These are phyloP conservation scores for Blastobotrys indianensis DNA, from an alignment of 1,139 yeast genomes.

Conservation along the genomic window DNA sequence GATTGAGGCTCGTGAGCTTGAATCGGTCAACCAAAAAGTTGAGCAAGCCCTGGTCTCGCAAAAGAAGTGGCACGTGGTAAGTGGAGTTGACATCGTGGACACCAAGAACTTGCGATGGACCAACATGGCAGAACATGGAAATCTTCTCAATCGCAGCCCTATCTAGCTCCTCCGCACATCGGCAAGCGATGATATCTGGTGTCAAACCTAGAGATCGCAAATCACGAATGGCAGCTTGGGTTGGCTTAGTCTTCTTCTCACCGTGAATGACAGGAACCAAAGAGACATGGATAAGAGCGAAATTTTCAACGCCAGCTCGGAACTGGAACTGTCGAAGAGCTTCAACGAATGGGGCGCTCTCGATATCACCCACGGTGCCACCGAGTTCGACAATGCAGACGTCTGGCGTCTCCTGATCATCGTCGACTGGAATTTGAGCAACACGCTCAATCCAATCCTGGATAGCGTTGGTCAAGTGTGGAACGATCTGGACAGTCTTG, in stretches of 20 bases:
- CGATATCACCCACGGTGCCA: constrained; percentile 99
- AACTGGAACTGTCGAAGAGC: constrained; percentile 98
- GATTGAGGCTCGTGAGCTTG: constrained; percentile 45
- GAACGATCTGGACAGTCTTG: constrained; percentile 98
- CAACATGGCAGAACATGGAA: constrained; percentile 99
- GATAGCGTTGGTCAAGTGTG: constrained; percentile 93
- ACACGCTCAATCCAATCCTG: constrained; percentile 99
- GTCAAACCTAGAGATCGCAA: constrained; percentile 89
- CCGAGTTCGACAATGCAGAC: constrained; percentile 96
- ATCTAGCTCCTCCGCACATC: constrained; percentile 84
- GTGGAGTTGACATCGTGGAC: constrained; percentile 97
- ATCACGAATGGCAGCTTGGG: constrained; percentile 98
- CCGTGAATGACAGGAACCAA: constrained; percentile 97
- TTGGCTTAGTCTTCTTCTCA: constrained; percentile 98
- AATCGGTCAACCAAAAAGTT: constrained; percentile 67
- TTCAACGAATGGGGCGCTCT: constrained; percentile 97
- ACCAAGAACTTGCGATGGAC: constrained; percentile 93
- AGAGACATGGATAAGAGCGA: constrained; percentile 94
- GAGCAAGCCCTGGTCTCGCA: constrained; percentile 82
- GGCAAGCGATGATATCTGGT: constrained; percentile 97
- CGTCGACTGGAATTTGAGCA: constrained; percentile 86
- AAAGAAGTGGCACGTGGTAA: constrained; percentile 90
- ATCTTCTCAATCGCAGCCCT: constrained; percentile 83
- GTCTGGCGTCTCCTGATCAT: constrained; percentile 79
- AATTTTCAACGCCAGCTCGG: constrained; percentile 89